phyloP scores from a whole-genome alignment of 306 rosid genomes.

The Corylus heterophylla region DNA sequence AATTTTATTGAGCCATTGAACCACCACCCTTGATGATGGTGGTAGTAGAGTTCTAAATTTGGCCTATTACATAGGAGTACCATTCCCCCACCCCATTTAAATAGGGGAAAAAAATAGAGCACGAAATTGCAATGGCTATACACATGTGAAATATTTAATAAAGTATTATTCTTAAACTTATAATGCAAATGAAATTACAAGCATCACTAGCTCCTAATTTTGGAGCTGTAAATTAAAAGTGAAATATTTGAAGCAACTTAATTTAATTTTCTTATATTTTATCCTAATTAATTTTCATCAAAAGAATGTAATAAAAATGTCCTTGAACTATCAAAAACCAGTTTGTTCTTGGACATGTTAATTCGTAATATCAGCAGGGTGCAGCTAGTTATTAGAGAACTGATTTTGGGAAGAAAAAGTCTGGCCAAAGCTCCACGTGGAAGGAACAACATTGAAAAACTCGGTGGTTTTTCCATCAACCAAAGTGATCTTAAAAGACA shows the following conservation, averaged over 20 bases:
- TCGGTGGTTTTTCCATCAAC: conserved; percentile 50
- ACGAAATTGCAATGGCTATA: too few relatives aligned
- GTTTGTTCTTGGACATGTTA: conserved; percentile 23
- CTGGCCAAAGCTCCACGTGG: conserved; percentile 79
- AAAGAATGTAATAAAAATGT: conserved; percentile 6
- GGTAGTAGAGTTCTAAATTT: too few relatives aligned
- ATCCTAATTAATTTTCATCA: not conserved
- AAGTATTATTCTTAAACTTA: not conserved
- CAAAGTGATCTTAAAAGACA: conserved; percentile 66
- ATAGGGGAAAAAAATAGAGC: too few relatives aligned
- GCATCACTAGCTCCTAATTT: not conserved
- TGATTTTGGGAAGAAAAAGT: conserved; percentile 66
- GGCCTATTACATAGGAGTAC: too few relatives aligned
- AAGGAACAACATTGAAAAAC: conserved; percentile 64
- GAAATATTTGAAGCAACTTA: not conserved
- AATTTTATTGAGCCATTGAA: too few relatives aligned
- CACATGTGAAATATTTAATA: not conserved
- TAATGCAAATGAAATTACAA: not conserved
- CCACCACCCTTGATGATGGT: too few relatives aligned
- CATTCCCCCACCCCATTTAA: too few relatives aligned
- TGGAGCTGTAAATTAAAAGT: not conserved
- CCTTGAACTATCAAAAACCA: conserved; percentile 20
- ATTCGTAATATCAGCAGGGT: not conserved
- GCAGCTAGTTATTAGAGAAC: conserved; percentile 38
- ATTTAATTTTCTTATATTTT: not conserved